Evolutionary conservation across 306 rosid genomes (phyloP).

Genomic region (Medicago truncatula): DNA sequence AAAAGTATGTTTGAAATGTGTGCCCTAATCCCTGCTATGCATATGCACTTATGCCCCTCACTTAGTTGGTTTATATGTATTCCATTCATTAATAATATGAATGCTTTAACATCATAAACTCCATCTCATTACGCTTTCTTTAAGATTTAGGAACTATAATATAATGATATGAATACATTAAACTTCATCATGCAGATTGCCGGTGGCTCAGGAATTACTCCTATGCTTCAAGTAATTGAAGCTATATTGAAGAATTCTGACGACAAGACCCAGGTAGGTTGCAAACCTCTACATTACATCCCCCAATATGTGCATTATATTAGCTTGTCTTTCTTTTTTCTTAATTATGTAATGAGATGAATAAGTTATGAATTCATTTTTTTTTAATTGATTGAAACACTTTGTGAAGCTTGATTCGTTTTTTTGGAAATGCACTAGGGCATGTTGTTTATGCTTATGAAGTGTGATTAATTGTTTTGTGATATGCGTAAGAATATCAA

Average conservation of each 20-base stretch:
- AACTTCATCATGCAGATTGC: conserved; percentile 69
- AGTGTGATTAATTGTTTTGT: neutral
- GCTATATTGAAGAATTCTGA: conserved; percentile 94
- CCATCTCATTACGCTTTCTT: conserved; percentile 32
- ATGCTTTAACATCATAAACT: conserved; percentile 7
- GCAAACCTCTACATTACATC: conserved; percentile 38
- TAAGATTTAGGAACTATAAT: neutral
- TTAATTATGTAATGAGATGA: conserved; percentile 20
- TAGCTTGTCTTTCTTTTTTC: conserved; percentile 32
- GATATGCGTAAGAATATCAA: conserved; percentile 33
- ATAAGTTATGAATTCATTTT: neutral
- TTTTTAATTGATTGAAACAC: conserved; percentile 12
- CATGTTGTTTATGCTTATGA: conserved; percentile 29
- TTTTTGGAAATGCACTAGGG: conserved; percentile 20
- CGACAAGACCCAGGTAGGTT: conserved; percentile 82
- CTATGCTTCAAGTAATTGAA: conserved; percentile 96
- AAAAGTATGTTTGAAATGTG: conserved; percentile 33
- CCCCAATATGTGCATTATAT: conserved; percentile 6
- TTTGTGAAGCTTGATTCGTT: conserved; percentile 31
- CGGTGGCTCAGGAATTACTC: conserved; percentile 97
- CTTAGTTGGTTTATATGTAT: conserved; percentile 8
- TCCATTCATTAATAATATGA: conserved; percentile 21
- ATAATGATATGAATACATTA: conserved; percentile 22
- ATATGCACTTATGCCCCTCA: conserved; percentile 16
- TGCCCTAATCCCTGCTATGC: neutral